phyloP scores from a whole-genome alignment of 2,329 filamentous ascomycete genomes.

The Ceratocystis papillata region DNA sequence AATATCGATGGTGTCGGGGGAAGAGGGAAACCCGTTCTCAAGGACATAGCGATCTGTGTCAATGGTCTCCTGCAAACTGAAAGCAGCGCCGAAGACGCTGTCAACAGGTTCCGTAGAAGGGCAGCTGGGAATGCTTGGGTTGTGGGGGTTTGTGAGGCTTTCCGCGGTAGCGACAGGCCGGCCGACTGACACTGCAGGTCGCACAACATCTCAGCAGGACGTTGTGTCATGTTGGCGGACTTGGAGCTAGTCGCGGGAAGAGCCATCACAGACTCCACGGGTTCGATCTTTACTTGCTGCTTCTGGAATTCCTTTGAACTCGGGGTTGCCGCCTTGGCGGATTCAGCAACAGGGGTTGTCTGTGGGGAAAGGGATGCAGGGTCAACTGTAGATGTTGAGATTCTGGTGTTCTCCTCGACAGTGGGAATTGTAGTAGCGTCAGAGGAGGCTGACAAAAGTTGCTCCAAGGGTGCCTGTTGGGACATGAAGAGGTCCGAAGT shows the following conservation, averaged over 20 bases:
- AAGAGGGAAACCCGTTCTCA: conserved; percentile 67
- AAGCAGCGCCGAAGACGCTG: conserved; percentile 59
- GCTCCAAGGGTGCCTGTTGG: conserved; percentile 27
- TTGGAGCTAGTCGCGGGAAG: conserved; percentile 28
- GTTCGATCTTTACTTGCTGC: conserved; percentile 25
- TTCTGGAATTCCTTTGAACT: conserved; percentile 28
- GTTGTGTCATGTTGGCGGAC: conserved; percentile 94
- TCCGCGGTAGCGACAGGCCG: conserved; percentile 41
- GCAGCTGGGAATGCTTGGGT: conserved; percentile 29
- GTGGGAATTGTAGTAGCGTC: background rate
- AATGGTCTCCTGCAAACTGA: conserved; percentile 57
- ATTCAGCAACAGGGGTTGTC: conserved; percentile 39
- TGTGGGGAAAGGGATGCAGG: conserved; percentile 51
- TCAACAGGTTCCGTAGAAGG: conserved; percentile 50
- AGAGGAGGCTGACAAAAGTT: conserved; percentile 28
- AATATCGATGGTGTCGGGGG: conserved; percentile 55
- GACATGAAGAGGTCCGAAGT: conserved; percentile 49
- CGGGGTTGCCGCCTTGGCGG: conserved; percentile 13
- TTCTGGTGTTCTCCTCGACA: conserved; percentile 7
- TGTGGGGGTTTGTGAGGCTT: conserved; percentile 9
- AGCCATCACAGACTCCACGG: conserved; percentile 21
- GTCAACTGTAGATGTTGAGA: conserved; percentile 43
- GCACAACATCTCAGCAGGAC: conserved; percentile 99
- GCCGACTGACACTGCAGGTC: conserved; percentile 99
- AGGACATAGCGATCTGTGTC: conserved; percentile 63